Evolutionary conservation across 2,329 filamentous ascomycete genomes (phyloP).

Genomic region (Nigrospora osmanthi): DNA sequence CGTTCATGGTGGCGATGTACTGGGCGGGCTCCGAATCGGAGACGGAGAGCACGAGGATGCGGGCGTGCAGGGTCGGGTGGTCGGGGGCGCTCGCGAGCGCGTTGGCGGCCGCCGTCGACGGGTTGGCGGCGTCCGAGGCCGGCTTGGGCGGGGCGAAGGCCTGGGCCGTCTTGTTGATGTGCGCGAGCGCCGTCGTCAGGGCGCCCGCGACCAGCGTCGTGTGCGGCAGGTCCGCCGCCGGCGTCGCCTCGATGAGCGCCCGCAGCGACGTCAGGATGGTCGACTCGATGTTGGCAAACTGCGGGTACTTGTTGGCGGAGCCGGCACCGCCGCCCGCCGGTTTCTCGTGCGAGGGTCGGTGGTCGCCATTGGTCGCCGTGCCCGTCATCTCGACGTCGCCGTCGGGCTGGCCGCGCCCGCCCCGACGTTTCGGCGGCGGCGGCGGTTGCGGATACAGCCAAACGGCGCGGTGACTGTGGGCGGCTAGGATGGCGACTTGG

Average conservation of each 20-base stretch:
- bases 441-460: conserved; percentile 74
- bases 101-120: conserved; percentile 11
- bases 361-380: conserved; percentile 23
- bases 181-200: conserved; percentile 77
- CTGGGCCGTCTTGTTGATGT: conserved; percentile 79
- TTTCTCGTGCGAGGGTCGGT: conserved; percentile 2
- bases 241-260: conserved; percentile 64
- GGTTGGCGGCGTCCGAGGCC: conserved; percentile 21
- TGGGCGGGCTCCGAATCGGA: conserved; percentile 79
- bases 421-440: conserved; percentile 11
- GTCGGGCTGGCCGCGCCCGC: conserved; percentile 22
- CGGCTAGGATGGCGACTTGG: conserved; percentile 84
- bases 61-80: conserved; percentile 55
- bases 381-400: conserved; percentile 54
- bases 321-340: conserved; percentile 17
- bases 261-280: conserved; percentile 69
- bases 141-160: conserved; percentile 51
- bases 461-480: conserved; percentile 75
- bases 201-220: conserved; percentile 89
- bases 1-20: conserved; percentile 98
- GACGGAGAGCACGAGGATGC: conserved; percentile 85
- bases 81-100: conserved; percentile 21
- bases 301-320: conserved; percentile 83
- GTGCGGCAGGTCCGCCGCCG: conserved; percentile 58
- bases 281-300: conserved; percentile 80